These are phyloP conservation scores for Knoxdaviesia proteae DNA, from an alignment of 2,329 filamentous ascomycete genomes.

Conservation along the genomic window DNA sequence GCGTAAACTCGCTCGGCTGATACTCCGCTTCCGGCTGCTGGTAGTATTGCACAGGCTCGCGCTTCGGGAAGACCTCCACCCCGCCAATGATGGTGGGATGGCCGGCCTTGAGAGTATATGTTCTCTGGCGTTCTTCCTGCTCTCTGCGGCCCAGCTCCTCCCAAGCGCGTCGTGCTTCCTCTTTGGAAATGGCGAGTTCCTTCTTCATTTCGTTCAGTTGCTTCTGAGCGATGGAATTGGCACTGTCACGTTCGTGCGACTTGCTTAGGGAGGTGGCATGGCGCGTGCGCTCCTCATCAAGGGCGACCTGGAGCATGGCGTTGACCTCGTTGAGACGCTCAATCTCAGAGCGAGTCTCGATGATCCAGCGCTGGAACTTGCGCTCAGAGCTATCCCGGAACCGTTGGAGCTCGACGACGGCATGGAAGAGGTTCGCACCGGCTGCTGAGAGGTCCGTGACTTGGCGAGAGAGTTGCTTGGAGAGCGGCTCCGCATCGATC, in stretches of 20 bases:
- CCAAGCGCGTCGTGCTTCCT: constrained; percentile 89
- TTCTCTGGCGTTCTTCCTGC: constrained; percentile 78
- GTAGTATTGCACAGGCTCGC: constrained; percentile 12
- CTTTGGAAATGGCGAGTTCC: constrained; percentile 84
- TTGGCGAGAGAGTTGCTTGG: constrained; percentile 74
- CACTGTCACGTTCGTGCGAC: constrained; percentile 50
- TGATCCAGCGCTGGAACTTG: constrained; percentile 98
- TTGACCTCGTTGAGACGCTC: constrained; percentile 70
- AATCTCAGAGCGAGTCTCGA: constrained; percentile 75
- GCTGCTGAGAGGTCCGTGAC: constrained; percentile 95
- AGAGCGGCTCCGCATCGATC: constrained; percentile 61
- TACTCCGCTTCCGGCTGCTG: constrained; percentile 9
- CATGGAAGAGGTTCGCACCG: constrained; percentile 91
- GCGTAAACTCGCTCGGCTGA: constrained; percentile 5
- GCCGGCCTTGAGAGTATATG: constrained; percentile 65
- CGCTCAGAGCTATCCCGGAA: constrained; percentile 86
- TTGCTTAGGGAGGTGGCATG: constrained; percentile 44
- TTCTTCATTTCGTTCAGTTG: constrained; percentile 77
- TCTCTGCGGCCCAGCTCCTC: constrained; percentile 87
- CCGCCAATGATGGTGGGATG: constrained; percentile 78
- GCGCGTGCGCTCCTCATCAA: constrained; percentile 55
- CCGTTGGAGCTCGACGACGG: constrained; percentile 86
- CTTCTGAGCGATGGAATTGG: constrained; percentile 44
- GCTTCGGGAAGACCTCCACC: constrained; percentile 85
- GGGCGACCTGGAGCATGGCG: constrained; percentile 52